These are phyloP conservation scores for Amylocarpus encephaloides DNA, from an alignment of 2,329 filamentous ascomycete genomes.

Conservation along the genomic window DNA sequence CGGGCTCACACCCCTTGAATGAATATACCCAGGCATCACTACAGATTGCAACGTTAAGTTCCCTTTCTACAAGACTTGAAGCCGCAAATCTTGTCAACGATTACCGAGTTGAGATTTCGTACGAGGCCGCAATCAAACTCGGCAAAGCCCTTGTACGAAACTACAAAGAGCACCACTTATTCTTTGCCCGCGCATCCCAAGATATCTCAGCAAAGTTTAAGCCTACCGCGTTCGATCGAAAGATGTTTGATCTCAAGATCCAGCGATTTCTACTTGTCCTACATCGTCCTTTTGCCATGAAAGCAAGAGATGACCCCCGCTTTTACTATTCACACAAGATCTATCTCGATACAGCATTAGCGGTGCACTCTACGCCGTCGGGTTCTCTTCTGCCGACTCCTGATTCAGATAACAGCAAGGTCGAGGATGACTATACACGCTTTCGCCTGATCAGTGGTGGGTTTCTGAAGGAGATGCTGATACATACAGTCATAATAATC, in stretches of 20 bases:
- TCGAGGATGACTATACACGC: slow-evolving; percentile 10
- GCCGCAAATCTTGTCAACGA: slow-evolving; percentile 43
- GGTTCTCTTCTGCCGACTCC: not conserved
- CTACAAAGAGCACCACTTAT: slow-evolving; percentile 15
- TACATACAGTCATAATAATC: slow-evolving; percentile 37
- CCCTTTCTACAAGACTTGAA: slow-evolving; percentile 38
- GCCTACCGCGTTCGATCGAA: slow-evolving; percentile 30
- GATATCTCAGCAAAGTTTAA: not conserved
- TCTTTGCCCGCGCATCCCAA: slow-evolving; percentile 6
- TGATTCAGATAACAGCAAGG: not conserved
- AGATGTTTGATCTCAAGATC: slow-evolving; percentile 45
- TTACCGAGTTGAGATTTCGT: slow-evolving; percentile 37
- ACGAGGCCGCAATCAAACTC: slow-evolving; percentile 42
- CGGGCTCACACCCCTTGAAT: slow-evolving; percentile 20
- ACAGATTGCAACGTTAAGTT: slow-evolving; percentile 40
- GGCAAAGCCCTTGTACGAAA: slow-evolving; percentile 39
- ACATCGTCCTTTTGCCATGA: slow-evolving; percentile 43
- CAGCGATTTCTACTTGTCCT: slow-evolving; percentile 50
- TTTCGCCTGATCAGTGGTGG: slow-evolving; percentile 36
- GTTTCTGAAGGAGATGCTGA: slow-evolving; percentile 36
- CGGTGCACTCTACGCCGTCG: slow-evolving; percentile 13
- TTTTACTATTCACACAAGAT: slow-evolving; percentile 46
- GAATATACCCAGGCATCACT: slow-evolving; percentile 45
- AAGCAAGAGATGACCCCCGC: slow-evolving; percentile 38
- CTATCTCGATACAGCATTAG: slow-evolving; percentile 39